A percentile compares a stretch with the other conserved stretches of the same genome.
These are phyloP conservation scores for Candida gorgasii DNA, from an alignment of 805 yeast genomes.

Conservation along the genomic window DNA sequence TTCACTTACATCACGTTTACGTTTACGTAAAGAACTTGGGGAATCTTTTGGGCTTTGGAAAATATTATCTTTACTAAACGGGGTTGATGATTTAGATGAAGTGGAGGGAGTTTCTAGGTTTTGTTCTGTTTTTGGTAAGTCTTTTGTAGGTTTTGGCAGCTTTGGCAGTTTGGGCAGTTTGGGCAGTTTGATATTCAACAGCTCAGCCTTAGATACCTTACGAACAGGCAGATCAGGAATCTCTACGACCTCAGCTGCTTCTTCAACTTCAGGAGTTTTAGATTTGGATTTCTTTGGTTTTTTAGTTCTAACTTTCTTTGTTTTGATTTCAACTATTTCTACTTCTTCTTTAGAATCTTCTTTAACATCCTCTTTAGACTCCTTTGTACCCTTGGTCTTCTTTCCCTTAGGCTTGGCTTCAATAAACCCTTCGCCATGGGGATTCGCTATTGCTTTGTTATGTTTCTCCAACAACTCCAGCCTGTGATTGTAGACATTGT, in stretches of 20 bases:
- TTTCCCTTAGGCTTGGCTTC: slow-evolving; percentile 6
- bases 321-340: too few relatives aligned
- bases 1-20: slow-evolving; percentile 3
- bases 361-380: not conserved
- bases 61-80: slow-evolving; percentile 34
- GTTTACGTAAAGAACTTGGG: not conserved
- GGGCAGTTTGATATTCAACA: not conserved
- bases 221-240: too few relatives aligned
- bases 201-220: too few relatives aligned
- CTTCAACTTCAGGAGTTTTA: too few relatives aligned
- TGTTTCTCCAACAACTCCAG: slow-evolving; percentile 37
- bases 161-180: not conserved
- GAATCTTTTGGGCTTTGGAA: slow-evolving; percentile 33
- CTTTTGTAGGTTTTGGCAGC: not conserved
- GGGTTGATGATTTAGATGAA: slow-evolving; percentile 9
- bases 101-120: not conserved
- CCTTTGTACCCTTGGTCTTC: slow-evolving; percentile 3
- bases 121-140: too few relatives aligned
- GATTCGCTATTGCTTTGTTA: slow-evolving; percentile 9
- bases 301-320: slow-evolving; percentile 7
- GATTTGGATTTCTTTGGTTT: not conserved
- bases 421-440: slow-evolving; percentile 9
- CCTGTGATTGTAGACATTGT: slow-evolving; percentile 52
- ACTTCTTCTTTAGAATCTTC: too few relatives aligned
- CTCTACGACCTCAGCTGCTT: too few relatives aligned